phyloP scores from a whole-genome alignment of 106 monocot genomes.

The Apostasia shenzhenica region DNA sequence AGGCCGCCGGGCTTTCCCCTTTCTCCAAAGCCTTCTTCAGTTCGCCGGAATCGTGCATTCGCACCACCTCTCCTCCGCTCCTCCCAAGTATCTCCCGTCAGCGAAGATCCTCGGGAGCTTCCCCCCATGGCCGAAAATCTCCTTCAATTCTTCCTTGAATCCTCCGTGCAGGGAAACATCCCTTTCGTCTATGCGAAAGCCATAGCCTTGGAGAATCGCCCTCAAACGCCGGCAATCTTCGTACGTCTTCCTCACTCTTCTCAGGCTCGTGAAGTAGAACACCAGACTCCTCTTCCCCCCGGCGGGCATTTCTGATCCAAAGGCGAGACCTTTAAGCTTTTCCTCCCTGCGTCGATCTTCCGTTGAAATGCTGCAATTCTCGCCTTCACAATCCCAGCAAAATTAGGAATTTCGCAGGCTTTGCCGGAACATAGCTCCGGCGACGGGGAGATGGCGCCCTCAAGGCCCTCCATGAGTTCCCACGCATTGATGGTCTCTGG shows the following conservation, averaged over 20 bases:
- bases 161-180: conserved; percentile 76
- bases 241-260: conserved; percentile 69
- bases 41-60: conserved; percentile 59
- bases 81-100: conserved; percentile 56
- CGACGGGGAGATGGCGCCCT: conserved; percentile 22
- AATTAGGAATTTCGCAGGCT: conserved; percentile 8
- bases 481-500: conserved; percentile 59
- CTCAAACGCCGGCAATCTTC: conserved; percentile 58
- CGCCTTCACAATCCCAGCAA: conserved; percentile 42
- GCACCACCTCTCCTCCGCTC: conserved; percentile 61
- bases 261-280: conserved; percentile 75
- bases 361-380: conserved; percentile 53
- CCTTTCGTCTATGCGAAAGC: conserved; percentile 67
- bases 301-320: conserved; percentile 19
- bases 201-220: conserved; percentile 43
- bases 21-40: conserved; percentile 25
- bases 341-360: conserved; percentile 49
- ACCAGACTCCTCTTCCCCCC: conserved; percentile 40
- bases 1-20: conserved; percentile 9
- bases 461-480: conserved; percentile 72
- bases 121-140: conserved; percentile 35
- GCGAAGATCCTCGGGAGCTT: conserved; percentile 65
- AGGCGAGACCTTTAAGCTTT: not conserved
- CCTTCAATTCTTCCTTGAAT: conserved; percentile 61
- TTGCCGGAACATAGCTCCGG: not conserved